Conservation (phyloP, 306 rosid genomes). For the Prunus dulcis region DNA sequence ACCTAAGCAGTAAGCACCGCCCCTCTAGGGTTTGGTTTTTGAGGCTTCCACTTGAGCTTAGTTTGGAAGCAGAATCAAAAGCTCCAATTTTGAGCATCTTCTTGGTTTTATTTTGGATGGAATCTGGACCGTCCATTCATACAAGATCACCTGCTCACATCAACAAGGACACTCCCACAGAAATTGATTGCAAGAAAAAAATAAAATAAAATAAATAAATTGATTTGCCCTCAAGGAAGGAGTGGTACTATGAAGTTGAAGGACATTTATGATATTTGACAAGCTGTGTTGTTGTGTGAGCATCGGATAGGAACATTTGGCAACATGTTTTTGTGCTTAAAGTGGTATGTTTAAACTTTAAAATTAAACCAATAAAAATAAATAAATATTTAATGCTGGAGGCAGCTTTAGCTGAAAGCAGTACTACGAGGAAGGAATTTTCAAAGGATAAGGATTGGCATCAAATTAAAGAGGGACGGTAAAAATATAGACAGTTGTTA, state of each 20-base stretch:
- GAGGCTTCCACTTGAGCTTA: not conserved
- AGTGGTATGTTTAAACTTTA: not conserved
- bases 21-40: not conserved
- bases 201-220: not conserved
- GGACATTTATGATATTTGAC: not conserved
- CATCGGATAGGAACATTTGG: not conserved
- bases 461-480: not conserved
- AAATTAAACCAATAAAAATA: not conserved
- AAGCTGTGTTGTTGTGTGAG: not conserved
- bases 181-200: not conserved
- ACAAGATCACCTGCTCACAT: not conserved
- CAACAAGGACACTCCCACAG: slow-evolving; percentile 8
- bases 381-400: not conserved
- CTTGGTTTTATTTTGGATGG: not conserved
- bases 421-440: not conserved
- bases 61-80: not conserved
- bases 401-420: slow-evolving; percentile 1
- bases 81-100: not conserved
- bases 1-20: slow-evolving; percentile 11
- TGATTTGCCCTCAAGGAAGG: not conserved
- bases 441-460: slow-evolving; percentile 4
- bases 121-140: not conserved
- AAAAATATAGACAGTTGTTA: not conserved
- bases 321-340: not conserved
- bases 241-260: not conserved